These are phyloP conservation scores for Alternaria alternata DNA, from an alignment of 2,329 filamentous ascomycete genomes.

Conservation along the genomic window DNA sequence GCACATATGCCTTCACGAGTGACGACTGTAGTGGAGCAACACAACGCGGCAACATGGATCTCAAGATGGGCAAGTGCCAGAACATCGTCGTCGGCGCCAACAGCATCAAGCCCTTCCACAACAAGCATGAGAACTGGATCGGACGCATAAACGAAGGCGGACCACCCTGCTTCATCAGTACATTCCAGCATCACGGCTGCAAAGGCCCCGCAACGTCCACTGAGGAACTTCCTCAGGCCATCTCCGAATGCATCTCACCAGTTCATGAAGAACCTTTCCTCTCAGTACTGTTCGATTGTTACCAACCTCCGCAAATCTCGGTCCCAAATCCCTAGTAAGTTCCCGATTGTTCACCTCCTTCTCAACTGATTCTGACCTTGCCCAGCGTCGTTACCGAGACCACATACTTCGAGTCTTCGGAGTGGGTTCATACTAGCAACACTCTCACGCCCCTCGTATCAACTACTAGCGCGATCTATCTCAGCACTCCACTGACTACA, in stretches of 20 bases:
- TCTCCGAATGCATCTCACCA: slow-evolving; percentile 16
- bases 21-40: slow-evolving; percentile 28
- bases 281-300: slow-evolving; percentile 30
- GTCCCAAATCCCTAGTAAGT: background rate
- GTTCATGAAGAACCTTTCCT: slow-evolving; percentile 1
- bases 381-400: background rate
- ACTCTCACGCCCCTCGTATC: background rate
- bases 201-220: background rate
- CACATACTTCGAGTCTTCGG: background rate
- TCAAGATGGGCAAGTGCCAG: slow-evolving; percentile 29
- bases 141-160: slow-evolving; percentile 21
- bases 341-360: background rate
- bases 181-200: slow-evolving; percentile 24
- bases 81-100: slow-evolving; percentile 17
- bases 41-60: slow-evolving; percentile 23
- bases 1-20: slow-evolving; percentile 24
- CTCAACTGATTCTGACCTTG: background rate
- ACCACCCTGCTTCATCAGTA: slow-evolving; percentile 18
- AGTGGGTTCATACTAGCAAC: background rate
- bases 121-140: slow-evolving; percentile 13
- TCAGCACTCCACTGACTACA: background rate
- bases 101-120: slow-evolving; percentile 27
- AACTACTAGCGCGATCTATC: background rate
- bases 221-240: slow-evolving; percentile 7
- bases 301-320: background rate